Evolutionary conservation across 352 stramenopile species (phyloP).

Genomic region (Globisporangium irregulare): DNA sequence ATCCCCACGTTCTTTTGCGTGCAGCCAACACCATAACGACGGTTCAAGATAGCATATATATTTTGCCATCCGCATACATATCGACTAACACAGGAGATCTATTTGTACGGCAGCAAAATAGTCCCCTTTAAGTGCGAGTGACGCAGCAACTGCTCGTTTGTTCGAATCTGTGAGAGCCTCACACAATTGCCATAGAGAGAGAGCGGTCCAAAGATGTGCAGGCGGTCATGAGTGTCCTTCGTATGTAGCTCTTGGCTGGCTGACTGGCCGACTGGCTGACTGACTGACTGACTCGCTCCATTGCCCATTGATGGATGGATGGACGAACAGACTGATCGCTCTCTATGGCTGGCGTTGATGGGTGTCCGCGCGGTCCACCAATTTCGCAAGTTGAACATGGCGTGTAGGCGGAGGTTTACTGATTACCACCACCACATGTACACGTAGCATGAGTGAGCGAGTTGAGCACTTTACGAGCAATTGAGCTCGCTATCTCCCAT

Average conservation of each 20-base stretch:
- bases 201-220: slow-evolving; percentile 1
- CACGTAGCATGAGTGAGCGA: background rate
- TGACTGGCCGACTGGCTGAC: background rate
- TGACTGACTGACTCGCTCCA: background rate
- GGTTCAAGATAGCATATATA: slow-evolving; percentile 9
- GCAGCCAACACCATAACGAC: background rate
- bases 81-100: background rate
- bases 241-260: background rate
- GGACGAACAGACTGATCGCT: background rate
- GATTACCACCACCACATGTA: background rate
- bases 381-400: background rate
- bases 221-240: background rate
- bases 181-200: background rate
- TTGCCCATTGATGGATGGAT: no score
- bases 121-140: background rate
- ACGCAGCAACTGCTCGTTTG: no score
- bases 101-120: background rate
- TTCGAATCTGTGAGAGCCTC: background rate
- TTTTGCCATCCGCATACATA: background rate
- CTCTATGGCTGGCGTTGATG: background rate
- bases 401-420: background rate
- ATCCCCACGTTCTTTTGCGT: background rate
- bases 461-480: background rate
- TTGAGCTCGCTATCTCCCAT: no score
- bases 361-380: background rate